Base-by-base conservation (phyloP, 768 basidiomycete species). In the Pluteus cervinus region DNA sequence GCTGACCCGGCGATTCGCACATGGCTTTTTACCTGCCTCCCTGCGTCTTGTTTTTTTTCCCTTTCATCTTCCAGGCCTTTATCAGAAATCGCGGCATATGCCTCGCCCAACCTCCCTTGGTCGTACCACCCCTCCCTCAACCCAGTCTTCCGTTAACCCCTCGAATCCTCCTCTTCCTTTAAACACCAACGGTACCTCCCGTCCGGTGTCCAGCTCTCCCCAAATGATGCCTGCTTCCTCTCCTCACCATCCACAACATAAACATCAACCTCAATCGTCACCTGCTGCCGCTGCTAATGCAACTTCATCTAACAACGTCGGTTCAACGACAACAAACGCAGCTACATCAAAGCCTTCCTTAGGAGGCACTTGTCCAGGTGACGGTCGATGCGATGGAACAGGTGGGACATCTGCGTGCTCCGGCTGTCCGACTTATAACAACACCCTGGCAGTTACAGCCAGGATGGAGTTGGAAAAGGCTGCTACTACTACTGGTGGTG, bases 401-500 rank as follows among this genome's bases (percentile, higher is more conserved):
- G 96, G 96, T 51, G 96, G 96, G 37, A 81, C 90, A 47, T 79
- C 78, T 42, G 83, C 88, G 45, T 99, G 96, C 60, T 77, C 83
- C 46, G 96, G 96, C 30, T 99, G 96, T 59, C 96, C 96, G 9
- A 93, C 94, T 22, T 91, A 80, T 65, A 99, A 97, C 69, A 99
- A 99, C 55, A 74, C 73, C 36, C 65, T 79, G 42, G 60, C 67
- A 43, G 63, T 69, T 31, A 61, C 65, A 38, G 58, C 66, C 41
- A 60, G 66, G 37, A 42, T 54, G 38, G 73, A 64, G 38, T 54
- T 62, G 28, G 65, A 67, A 50, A 44, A 48, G 55, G 63, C 51
- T 43, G 62, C 55, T 29, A 43, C 44, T 39, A 50, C 59, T 38
- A 45, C 52, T 16, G 47, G 50, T 23, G 47, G 53, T 31, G 47